Evolutionary conservation across 345 rosid genomes (phyloP), one percentile per base, ranked within the genome.

Genomic region (Trapa incisa): DNA sequence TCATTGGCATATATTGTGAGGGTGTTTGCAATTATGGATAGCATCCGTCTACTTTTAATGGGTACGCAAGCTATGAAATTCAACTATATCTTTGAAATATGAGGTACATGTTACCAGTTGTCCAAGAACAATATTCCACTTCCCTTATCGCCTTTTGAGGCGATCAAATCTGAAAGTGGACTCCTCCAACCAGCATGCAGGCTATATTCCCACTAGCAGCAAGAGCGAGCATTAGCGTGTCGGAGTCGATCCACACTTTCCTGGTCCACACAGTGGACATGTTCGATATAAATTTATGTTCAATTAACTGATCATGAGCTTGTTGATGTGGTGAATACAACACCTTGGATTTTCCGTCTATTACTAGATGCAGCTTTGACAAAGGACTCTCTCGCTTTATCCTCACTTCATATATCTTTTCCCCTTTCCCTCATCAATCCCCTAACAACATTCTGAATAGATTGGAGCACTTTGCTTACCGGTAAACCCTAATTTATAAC

Each of bases 381-480:
- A 58, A 58, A 22, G 29, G 29, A 22, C 29, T 22, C 29, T 22
- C 29, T 22, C 29, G 29, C 36, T 38, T 58, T 58, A 58, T 58
- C 63, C 11, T 10, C 63, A 58, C 63, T 9, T 3, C 33, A 7
- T 11, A 22, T 22, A 58, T 58, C 63, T 35, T 58, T 32, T 13
- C 63, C 43, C 37, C 33, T 29, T 11, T 38, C 33, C 63, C 36
- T 57, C 61, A 58, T 35, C 10, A 2, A 32, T 32, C 63, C 11
- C 63, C 63, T 38, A 58, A 32, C 63, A 58, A 58, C 63, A 58
- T 58, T 38, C 32, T 57, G 36, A 32, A 57, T 58, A 58, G 35
- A 58, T 37, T 58, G 38, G 63, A 58, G 38, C 63, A 58, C 63
- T 58, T 58, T 1, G 35, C 63, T 58, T 32, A 11, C 63, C 63